A percentile compares a stretch with the other conserved stretches of the same genome.
phyloP scores from a whole-genome alignment of 2,329 filamentous ascomycete species.

The Cucurbitaria berberidis region DNA sequence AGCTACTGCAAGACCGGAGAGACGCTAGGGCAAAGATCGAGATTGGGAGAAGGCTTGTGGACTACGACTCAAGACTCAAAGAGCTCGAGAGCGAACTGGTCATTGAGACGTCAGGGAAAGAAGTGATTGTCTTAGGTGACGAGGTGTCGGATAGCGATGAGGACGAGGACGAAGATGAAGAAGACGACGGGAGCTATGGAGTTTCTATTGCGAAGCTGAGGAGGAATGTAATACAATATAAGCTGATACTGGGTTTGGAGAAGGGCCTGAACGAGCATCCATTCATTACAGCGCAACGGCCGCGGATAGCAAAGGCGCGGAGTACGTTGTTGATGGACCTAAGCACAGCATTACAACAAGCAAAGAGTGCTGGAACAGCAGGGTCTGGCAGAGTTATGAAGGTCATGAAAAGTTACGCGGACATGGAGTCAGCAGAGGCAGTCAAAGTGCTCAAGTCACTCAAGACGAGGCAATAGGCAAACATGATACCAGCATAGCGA shows the following conservation, averaged over 20 bases:
- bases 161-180: constrained; percentile 45
- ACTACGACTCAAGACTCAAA: constrained; percentile 67
- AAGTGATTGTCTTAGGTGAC: constrained; percentile 15
- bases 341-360: constrained; percentile 66
- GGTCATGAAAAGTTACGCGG: constrained; percentile 65
- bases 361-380: constrained; percentile 50
- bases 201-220: constrained; percentile 55
- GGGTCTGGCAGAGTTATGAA: constrained; percentile 57
- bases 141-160: constrained; percentile 27
- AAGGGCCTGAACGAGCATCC: constrained; percentile 65
- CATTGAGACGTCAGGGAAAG: constrained; percentile 50
- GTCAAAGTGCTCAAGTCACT: constrained; percentile 60
- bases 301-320: constrained; percentile 62
- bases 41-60: constrained; percentile 66
- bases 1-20: constrained; percentile 72
- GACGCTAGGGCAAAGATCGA: constrained; percentile 70
- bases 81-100: constrained; percentile 69
- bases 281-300: constrained; percentile 65
- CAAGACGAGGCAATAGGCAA: constrained; percentile 21
- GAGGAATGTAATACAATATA: constrained; percentile 64
- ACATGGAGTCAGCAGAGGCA: constrained; percentile 65
- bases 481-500: constrained; percentile 51
- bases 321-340: constrained; percentile 70
- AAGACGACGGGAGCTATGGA: constrained; percentile 33
- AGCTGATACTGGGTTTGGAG: constrained; percentile 60